A percentile compares a stretch with the other conserved stretches of the same genome.
These are phyloP conservation scores for Paraglomus occultum DNA, from an alignment of 192 early-diverging fungal species.

Conservation along the genomic window DNA sequence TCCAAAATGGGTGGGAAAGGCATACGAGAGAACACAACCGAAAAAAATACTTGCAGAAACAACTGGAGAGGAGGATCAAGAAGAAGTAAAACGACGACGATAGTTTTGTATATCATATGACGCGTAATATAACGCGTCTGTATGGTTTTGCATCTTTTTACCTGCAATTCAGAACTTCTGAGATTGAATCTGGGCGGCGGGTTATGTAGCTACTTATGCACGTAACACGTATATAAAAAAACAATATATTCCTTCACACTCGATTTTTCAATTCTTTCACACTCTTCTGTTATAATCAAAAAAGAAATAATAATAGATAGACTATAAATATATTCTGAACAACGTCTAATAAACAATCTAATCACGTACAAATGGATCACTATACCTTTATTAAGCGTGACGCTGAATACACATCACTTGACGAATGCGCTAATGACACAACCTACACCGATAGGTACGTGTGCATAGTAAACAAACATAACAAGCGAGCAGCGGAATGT, in stretches of 20 bases:
- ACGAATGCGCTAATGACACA: too few relatives aligned
- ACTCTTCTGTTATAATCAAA: too few relatives aligned
- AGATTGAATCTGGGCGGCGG: background rate
- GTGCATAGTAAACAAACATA: too few relatives aligned
- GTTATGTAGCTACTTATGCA: background rate
- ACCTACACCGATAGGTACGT: too few relatives aligned
- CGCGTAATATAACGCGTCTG: background rate
- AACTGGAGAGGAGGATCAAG: slow-evolving; percentile 62
- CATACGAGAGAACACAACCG: slow-evolving; percentile 77
- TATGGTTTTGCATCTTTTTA: background rate
- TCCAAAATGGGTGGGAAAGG: slow-evolving; percentile 78
- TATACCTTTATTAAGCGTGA: too few relatives aligned
- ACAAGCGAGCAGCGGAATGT: too few relatives aligned
- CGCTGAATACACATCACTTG: too few relatives aligned
- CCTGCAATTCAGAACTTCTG: background rate
- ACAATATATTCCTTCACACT: background rate
- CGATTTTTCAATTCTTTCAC: too few relatives aligned
- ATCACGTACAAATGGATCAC: too few relatives aligned
- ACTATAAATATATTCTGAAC: too few relatives aligned
- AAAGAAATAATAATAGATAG: too few relatives aligned
- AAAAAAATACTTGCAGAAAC: slow-evolving; percentile 62
- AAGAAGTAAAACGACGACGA: slow-evolving; percentile 32
- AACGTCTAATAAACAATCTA: too few relatives aligned
- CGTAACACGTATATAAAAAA: background rate
- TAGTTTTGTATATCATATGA: background rate